These are phyloP conservation scores for Amanita jacksonii DNA, from an alignment of 768 basidiomycete species.

Conservation along the genomic window DNA sequence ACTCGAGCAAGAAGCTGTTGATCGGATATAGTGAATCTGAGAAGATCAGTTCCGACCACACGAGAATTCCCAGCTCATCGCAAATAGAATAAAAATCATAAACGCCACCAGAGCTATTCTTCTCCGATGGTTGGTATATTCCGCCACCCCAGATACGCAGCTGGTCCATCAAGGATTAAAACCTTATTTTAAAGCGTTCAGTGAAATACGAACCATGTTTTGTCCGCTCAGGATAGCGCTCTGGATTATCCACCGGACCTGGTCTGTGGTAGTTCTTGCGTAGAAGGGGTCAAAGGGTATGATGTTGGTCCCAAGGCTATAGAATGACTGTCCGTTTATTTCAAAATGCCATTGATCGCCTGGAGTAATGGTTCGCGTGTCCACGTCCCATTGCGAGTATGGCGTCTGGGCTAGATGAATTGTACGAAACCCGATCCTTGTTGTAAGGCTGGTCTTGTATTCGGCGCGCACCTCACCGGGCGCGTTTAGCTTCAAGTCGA, in stretches of 20 bases:
- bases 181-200: neutral
- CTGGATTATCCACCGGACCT: constrained; percentile 46
- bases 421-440: constrained; percentile 50
- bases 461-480: constrained; percentile 4
- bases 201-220: constrained; percentile 39
- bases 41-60: constrained; percentile 55
- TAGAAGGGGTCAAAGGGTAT: constrained; percentile 58
- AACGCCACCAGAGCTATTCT: constrained; percentile 30
- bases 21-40: constrained; percentile 48
- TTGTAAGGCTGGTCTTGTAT: constrained; percentile 26
- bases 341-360: constrained; percentile 56
- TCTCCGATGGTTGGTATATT: constrained; percentile 36
- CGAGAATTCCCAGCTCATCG: constrained; percentile 51
- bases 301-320: constrained; percentile 45
- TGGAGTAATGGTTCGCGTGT: constrained; percentile 39
- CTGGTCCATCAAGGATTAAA: constrained; percentile 17
- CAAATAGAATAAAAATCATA: constrained; percentile 51
- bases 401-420: constrained; percentile 41
- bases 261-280: constrained; percentile 36
- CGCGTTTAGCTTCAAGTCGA: constrained; percentile 24
- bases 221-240: constrained; percentile 46
- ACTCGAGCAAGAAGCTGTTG: constrained; percentile 41
- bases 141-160: constrained; percentile 55
- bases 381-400: constrained; percentile 35
- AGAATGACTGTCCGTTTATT: constrained; percentile 48